A percentile compares a stretch with the other conserved stretches of the same genome.
phyloP scores from a whole-genome alignment of 2,329 filamentous ascomycete genomes.

The Sphaerulina vaccinii region DNA sequence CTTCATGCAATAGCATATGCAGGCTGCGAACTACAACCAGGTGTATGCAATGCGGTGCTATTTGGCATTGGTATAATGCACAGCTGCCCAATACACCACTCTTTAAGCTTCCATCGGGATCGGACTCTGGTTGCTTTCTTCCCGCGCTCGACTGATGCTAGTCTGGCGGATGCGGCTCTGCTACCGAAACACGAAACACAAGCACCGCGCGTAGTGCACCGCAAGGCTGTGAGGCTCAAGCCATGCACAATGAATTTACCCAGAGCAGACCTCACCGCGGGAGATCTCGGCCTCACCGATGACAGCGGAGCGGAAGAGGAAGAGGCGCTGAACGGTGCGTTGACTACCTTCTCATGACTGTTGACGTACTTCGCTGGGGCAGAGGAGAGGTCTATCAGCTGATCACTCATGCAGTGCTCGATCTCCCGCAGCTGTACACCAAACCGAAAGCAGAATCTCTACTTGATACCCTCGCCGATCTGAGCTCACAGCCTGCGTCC shows the following conservation, averaged over 20 bases:
- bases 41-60: too few species aligned
- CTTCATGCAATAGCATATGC: constrained; percentile 10
- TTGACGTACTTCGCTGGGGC: not conserved
- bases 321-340: constrained; percentile 35
- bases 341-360: not conserved
- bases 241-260: constrained; percentile 4
- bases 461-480: constrained; percentile 62
- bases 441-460: constrained; percentile 67
- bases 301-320: constrained; percentile 25
- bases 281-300: constrained; percentile 14
- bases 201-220: not conserved
- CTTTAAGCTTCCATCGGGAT: not conserved
- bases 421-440: constrained; percentile 80
- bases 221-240: not conserved
- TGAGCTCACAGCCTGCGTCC: constrained; percentile 66
- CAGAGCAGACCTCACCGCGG: constrained; percentile 12
- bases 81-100: constrained; percentile 4
- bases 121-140: not conserved
- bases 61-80: constrained; percentile 7
- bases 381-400: not conserved
- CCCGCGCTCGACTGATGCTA: not conserved
- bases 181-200: constrained; percentile 5
- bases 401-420: constrained; percentile 53
- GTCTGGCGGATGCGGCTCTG: constrained; percentile 4
- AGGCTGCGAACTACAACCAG: constrained; percentile 9